These are phyloP conservation scores for Maudiozyma bulderi DNA, from an alignment of 805 yeast species.

Conservation along the genomic window DNA sequence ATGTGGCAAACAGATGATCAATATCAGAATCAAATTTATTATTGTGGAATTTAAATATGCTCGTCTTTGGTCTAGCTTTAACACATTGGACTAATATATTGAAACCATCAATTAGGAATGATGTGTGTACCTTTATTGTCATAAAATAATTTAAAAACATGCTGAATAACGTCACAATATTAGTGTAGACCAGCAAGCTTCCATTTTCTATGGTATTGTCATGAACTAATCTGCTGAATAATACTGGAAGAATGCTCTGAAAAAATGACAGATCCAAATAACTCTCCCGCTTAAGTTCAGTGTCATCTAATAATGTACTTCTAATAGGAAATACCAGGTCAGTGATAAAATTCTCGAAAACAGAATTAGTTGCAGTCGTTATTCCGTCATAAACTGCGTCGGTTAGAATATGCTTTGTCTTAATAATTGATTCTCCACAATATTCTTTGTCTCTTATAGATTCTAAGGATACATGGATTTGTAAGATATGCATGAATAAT, in stretches of 20 bases:
- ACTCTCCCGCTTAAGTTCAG: slow-evolving; percentile 1
- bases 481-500: background rate
- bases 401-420: slow-evolving; percentile 25
- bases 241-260: slow-evolving; percentile 5
- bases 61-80: background rate
- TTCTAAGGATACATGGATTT: background rate
- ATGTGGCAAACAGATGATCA: background rate
- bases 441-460: background rate
- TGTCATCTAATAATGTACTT: background rate
- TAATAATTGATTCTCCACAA: slow-evolving; percentile 11
- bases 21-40: background rate
- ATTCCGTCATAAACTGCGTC: slow-evolving; percentile 29
- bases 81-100: background rate
- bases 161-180: background rate
- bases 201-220: too few relatives aligned
- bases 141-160: background rate
- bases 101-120: background rate
- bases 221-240: slow-evolving; percentile 3
- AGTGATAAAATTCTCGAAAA: slow-evolving; percentile 11
- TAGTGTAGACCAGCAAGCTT: background rate
- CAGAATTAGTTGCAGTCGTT: slow-evolving; percentile 15
- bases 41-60: background rate
- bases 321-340: background rate
- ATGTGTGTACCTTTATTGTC: background rate
- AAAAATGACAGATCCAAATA: slow-evolving; percentile 11